phyloP scores from a whole-genome alignment of 1,139 yeast species.

The Geotrichum cucujoidarum region DNA sequence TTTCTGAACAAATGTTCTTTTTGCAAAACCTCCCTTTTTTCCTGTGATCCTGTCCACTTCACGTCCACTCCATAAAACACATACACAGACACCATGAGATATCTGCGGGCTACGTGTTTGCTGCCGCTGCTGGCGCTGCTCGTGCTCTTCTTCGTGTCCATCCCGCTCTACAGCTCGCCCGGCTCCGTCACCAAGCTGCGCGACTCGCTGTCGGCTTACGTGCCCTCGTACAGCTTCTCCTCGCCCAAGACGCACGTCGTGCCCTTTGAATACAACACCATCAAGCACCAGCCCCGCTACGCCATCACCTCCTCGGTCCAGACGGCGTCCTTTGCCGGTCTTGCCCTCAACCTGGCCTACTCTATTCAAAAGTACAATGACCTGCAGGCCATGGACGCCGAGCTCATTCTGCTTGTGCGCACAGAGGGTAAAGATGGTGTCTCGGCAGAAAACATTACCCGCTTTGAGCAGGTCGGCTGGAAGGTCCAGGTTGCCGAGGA shows the following conservation, averaged over 20 bases:
- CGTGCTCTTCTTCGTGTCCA: constrained; percentile 1
- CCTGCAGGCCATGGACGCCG: constrained; percentile 26
- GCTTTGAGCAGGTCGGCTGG: constrained; percentile 28
- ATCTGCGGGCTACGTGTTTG: constrained; percentile 2
- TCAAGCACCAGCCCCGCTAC: constrained; percentile 1
- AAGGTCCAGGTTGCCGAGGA: constrained; percentile 24
- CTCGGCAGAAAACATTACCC: constrained; percentile 25
- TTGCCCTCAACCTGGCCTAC: constrained; percentile 27
- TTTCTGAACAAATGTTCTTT: background rate
- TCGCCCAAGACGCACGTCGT: constrained; percentile 1
- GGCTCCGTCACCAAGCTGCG: background rate
- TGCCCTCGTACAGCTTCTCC: constrained; percentile 3
- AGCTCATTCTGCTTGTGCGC: constrained; percentile 27
- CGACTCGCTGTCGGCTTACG: background rate
- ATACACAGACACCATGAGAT: constrained; percentile 1
- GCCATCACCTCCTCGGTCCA: constrained; percentile 28
- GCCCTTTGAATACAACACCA: constrained; percentile 8
- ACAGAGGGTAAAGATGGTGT: constrained; percentile 28
- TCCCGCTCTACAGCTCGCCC: constrained; percentile 1
- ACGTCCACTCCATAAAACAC: background rate
- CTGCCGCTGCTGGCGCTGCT: constrained; percentile 1
- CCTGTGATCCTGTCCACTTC: background rate
- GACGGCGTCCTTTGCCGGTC: constrained; percentile 25
- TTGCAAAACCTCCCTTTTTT: background rate
- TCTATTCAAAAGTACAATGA: constrained; percentile 27